Percentiles rank a stretch among this genome's conserved stretches.
These are phyloP conservation scores for Edaphochlamys debaryana DNA, from an alignment of 139 green algal genomes.

Conservation along the genomic window DNA sequence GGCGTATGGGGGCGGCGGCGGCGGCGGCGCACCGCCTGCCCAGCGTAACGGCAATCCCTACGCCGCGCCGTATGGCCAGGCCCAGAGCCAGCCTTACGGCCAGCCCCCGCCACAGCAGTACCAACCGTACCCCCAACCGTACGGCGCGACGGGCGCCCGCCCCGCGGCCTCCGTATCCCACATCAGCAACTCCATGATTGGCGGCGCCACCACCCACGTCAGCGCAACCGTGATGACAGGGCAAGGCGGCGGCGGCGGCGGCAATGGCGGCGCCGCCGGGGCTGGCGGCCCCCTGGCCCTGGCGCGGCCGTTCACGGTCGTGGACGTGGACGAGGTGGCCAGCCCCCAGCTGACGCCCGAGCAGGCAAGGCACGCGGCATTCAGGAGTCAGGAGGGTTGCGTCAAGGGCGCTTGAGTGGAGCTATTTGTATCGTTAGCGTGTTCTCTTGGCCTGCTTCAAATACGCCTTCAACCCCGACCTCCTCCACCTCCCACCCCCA, in stretches of 20 bases:
- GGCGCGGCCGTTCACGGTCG: not conserved
- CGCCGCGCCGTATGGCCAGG: too few relatives aligned
- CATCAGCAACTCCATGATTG: not conserved
- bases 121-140: not conserved
- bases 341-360: constrained; percentile 44
- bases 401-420: too few relatives aligned
- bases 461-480: too few relatives aligned
- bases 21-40: not conserved
- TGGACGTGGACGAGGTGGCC: constrained; percentile 35
- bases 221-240: not conserved
- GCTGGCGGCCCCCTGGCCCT: too few relatives aligned
- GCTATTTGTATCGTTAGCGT: too few relatives aligned
- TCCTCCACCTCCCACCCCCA: not conserved
- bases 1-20: too few relatives aligned
- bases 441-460: too few relatives aligned
- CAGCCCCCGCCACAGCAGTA: not conserved
- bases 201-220: constrained; percentile 1
- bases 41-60: too few relatives aligned
- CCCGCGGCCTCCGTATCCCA: not conserved
- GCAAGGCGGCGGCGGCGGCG: not conserved
- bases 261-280: not conserved
- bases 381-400: too few relatives aligned
- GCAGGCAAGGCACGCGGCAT: constrained; percentile 49
- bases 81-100: too few relatives aligned
- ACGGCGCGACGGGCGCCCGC: not conserved